These are phyloP conservation scores for Pythium aristosporum DNA, from an alignment of 352 stramenopile genomes.

Conservation along the genomic window DNA sequence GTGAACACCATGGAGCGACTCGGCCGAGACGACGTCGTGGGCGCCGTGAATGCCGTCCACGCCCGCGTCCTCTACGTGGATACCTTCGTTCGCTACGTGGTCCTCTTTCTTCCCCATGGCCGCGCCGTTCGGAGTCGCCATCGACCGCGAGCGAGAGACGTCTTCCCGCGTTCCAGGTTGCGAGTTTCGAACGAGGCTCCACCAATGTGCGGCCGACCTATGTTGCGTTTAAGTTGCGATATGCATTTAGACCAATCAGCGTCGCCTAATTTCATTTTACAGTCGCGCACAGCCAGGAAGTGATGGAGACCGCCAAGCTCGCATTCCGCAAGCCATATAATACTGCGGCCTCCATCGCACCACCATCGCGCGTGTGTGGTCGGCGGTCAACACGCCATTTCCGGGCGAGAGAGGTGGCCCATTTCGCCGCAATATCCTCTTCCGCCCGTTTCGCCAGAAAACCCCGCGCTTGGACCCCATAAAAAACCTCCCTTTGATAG, in stretches of 20 bases:
- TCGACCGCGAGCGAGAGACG: not conserved
- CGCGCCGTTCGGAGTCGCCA: constrained; percentile 23
- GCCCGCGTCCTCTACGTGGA: constrained; percentile 16
- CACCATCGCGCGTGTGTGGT: too few species aligned
- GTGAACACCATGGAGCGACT: constrained; percentile 29
- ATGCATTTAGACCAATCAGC: constrained; percentile 21
- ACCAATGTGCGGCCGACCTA: constrained; percentile 3
- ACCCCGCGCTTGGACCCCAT: constrained; percentile 12
- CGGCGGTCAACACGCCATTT: too few species aligned
- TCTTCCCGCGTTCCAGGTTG: not conserved
- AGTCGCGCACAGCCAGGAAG: too few species aligned
- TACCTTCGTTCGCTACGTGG: constrained; percentile 17
- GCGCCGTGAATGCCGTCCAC: constrained; percentile 17
- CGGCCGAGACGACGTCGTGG: constrained; percentile 23
- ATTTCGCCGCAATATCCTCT: too few species aligned
- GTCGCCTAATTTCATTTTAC: too few species aligned
- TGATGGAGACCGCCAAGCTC: too few species aligned
- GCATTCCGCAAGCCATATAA: too few species aligned
- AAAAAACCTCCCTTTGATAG: too few species aligned
- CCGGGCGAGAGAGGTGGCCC: too few species aligned
- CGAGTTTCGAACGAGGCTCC: constrained; percentile 9
- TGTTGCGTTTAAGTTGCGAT: constrained; percentile 18
- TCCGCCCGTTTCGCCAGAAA: constrained; percentile 8
- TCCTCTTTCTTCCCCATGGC: constrained; percentile 22
- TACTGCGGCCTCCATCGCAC: too few species aligned